A percentile compares a stretch with the other conserved stretches of the same genome.
Evolutionary conservation across 2,329 filamentous ascomycete species (phyloP).

Genomic region (Dothistroma pini): DNA sequence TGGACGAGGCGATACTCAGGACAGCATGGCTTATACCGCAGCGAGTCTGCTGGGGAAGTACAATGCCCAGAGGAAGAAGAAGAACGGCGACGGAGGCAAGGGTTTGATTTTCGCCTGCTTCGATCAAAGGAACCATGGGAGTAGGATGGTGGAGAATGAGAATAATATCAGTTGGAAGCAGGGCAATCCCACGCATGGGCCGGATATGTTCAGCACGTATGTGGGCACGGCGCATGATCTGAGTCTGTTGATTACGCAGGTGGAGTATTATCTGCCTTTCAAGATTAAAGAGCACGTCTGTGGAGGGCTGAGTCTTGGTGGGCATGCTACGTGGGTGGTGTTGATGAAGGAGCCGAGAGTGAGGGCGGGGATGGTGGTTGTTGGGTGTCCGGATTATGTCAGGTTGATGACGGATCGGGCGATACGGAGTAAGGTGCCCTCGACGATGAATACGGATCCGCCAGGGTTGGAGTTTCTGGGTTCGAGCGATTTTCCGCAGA

Average conservation of each 20-base stretch:
- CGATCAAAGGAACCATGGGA: conserved; percentile 91
- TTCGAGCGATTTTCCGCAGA: conserved; percentile 69
- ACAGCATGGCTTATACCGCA: conserved; percentile 73
- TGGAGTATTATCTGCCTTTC: conserved; percentile 65
- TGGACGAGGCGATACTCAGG: conserved; percentile 66
- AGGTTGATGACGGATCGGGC: conserved; percentile 79
- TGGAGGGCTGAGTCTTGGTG: conserved; percentile 80
- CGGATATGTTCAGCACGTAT: conserved; percentile 85
- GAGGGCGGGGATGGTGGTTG: conserved; percentile 71
- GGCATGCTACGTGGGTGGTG: conserved; percentile 81
- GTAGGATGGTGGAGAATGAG: conserved; percentile 60
- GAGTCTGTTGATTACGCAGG: conserved; percentile 68
- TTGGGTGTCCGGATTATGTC: conserved; percentile 87
- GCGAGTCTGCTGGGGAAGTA: conserved; percentile 65
- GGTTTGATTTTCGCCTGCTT: conserved; percentile 79
- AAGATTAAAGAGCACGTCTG: conserved; percentile 63
- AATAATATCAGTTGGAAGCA: conserved; percentile 76
- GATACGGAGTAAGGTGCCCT: conserved; percentile 60
- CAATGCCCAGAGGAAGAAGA: conserved; percentile 47
- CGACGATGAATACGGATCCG: conserved; percentile 46
- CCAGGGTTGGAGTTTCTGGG: conserved; percentile 66
- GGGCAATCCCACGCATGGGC: conserved; percentile 76
- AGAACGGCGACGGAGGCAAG: conserved; percentile 30
- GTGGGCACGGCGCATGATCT: conserved; percentile 72
- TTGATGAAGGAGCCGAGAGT: conserved; percentile 75